These are phyloP conservation scores for Cladophialophora chaetospira DNA, from an alignment of 2,329 filamentous ascomycete species.

Conservation along the genomic window DNA sequence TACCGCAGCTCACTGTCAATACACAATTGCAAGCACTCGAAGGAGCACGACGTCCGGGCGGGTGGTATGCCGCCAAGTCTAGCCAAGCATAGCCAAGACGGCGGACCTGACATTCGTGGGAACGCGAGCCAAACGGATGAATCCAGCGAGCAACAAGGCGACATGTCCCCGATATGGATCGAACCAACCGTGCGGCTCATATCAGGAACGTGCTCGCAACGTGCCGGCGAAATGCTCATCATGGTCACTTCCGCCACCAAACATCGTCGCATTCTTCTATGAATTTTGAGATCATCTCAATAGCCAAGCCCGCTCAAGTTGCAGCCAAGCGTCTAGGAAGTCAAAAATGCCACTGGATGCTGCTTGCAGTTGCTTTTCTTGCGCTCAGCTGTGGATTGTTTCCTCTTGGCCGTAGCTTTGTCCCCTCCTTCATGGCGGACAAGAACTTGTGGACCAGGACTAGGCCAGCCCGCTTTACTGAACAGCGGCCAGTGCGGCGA, in stretches of 20 bases:
- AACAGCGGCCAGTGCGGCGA: not conserved
- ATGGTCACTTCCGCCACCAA: not conserved
- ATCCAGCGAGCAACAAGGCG: not conserved
- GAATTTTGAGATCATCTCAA: not conserved
- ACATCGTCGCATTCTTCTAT: not conserved
- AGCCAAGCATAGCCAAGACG: not conserved
- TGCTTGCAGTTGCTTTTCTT: conserved; percentile 12
- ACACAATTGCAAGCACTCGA: too few relatives aligned
- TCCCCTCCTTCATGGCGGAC: not conserved
- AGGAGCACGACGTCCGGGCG: not conserved
- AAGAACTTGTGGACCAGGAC: not conserved
- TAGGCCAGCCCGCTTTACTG: not conserved
- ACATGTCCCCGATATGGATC: not conserved
- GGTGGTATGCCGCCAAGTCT: not conserved
- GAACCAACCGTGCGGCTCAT: not conserved
- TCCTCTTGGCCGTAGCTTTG: not conserved
- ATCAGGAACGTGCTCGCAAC: not conserved
- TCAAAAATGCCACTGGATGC: not conserved
- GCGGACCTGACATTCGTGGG: not conserved
- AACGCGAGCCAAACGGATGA: not conserved
- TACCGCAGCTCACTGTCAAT: too few relatives aligned
- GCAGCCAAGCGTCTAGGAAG: not conserved
- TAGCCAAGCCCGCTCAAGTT: conserved; percentile 3
- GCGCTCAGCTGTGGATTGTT: not conserved
- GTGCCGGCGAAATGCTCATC: not conserved